Conservation (phyloP, 208 protist genomes). For the Trypanosoma vivax region DNA sequence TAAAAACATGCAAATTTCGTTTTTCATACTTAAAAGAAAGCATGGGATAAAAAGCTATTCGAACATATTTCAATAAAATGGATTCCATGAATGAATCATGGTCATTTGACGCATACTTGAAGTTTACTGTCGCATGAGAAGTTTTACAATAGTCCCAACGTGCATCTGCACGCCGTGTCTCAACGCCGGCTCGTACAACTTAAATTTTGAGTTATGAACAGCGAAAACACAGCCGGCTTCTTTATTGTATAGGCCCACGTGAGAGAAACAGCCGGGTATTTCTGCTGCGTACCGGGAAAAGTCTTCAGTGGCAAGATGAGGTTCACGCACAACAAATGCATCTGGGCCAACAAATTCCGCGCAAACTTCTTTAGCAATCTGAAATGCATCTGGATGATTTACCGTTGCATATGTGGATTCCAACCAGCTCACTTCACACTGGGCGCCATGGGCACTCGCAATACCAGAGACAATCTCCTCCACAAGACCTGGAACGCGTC, state of each 20-base stretch:
- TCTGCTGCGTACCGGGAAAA: conserved; percentile 69
- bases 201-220: conserved; percentile 63
- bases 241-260: conserved; percentile 36
- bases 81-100: too few relatives aligned
- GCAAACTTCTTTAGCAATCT: conserved; percentile 37
- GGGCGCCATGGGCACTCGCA: conserved; percentile 47
- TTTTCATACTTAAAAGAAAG: too few relatives aligned
- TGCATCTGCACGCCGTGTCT: conserved; percentile 55
- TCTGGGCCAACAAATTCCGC: conserved; percentile 32
- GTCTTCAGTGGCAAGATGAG: conserved; percentile 48
- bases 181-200: conserved; percentile 62
- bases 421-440: conserved; percentile 62
- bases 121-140: too few relatives aligned
- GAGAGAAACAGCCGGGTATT: conserved; percentile 65
- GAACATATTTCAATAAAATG: too few relatives aligned
- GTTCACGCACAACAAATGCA: conserved; percentile 38
- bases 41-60: too few relatives aligned
- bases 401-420: conserved; percentile 75
- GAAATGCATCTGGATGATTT: conserved; percentile 66
- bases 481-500: conserved; percentile 48
- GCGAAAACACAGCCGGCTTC: conserved; percentile 25
- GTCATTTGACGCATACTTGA: background rate
- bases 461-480: conserved; percentile 67
- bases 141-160: conserved; percentile 47
- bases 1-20: too few relatives aligned